Evolutionary conservation across 2,329 filamentous ascomycete genomes (phyloP).

Genomic region (Fusarium sublunatum): DNA sequence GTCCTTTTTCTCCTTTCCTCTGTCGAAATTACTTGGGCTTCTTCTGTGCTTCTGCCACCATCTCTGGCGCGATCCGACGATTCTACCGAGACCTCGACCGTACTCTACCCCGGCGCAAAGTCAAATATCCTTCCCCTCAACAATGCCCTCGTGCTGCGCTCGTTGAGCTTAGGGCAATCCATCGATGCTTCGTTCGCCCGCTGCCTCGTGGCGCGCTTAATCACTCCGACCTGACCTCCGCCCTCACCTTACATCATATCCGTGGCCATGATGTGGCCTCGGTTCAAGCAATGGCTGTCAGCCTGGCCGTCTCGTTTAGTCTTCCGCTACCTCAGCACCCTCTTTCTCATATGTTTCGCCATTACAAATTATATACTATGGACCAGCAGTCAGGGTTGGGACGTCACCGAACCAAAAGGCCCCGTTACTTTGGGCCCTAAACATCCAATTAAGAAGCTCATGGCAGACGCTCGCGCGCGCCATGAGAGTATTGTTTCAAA

Average conservation of each 20-base stretch:
- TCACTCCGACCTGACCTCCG: constrained; percentile 28
- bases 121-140: constrained; percentile 27
- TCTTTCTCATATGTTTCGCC: constrained; percentile 43
- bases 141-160: constrained; percentile 36
- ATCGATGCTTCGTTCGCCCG: constrained; percentile 42
- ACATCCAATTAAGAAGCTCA: constrained; percentile 65
- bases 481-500: constrained; percentile 57
- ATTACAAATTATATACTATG: constrained; percentile 50
- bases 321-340: constrained; percentile 46
- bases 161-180: constrained; percentile 31
- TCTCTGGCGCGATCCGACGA: constrained; percentile 25
- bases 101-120: constrained; percentile 18
- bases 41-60: constrained; percentile 10
- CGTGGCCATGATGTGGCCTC: constrained; percentile 42
- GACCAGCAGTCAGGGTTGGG: constrained; percentile 45
- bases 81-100: constrained; percentile 21
- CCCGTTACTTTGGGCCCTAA: constrained; percentile 43
- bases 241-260: constrained; percentile 24
- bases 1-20: constrained; percentile 2
- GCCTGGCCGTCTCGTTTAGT: constrained; percentile 47
- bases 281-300: constrained; percentile 44
- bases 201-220: constrained; percentile 42
- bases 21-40: constrained; percentile 3
- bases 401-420: constrained; percentile 39
- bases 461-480: constrained; percentile 57